phyloP scores from a whole-genome alignment of 306 rosid genomes.

The Lagenaria siceraria region DNA sequence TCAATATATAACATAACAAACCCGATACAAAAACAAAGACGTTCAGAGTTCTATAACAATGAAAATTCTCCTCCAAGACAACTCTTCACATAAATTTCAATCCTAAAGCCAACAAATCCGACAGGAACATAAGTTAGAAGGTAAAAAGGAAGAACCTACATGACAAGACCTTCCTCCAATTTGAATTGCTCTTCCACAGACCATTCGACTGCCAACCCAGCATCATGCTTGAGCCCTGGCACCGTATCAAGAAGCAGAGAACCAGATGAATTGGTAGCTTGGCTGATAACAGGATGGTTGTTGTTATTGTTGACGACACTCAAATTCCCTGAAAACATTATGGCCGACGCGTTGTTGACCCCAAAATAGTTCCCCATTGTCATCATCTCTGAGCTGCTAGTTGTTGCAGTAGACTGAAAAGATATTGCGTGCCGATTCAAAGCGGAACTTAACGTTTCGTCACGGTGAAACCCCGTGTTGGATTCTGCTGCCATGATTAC shows the following conservation, averaged over 20 bases:
- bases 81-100: not conserved
- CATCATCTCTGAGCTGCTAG: constrained; percentile 68
- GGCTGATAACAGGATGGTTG: constrained; percentile 45
- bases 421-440: constrained; percentile 71
- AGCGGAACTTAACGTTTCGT: constrained; percentile 39
- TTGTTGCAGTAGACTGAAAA: constrained; percentile 67
- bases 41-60: not conserved
- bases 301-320: constrained; percentile 32
- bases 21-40: not conserved
- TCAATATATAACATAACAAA: not conserved
- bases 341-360: constrained; percentile 31
- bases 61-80: not conserved
- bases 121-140: not conserved
- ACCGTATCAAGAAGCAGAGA: constrained; percentile 75
- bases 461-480: constrained; percentile 54
- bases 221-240: constrained; percentile 84
- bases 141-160: constrained; percentile 35
- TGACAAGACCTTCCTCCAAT: constrained; percentile 73
- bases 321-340: constrained; percentile 59
- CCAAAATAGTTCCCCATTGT: constrained; percentile 62
- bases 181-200: constrained; percentile 78
- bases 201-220: constrained; percentile 95
- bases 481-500: constrained; percentile 65
- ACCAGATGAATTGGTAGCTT: constrained; percentile 38
- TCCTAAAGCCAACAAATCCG: not conserved